Base-by-base conservation (phyloP, 2,329 filamentous ascomycete genomes). In the Fusarium verrucosum region DNA sequence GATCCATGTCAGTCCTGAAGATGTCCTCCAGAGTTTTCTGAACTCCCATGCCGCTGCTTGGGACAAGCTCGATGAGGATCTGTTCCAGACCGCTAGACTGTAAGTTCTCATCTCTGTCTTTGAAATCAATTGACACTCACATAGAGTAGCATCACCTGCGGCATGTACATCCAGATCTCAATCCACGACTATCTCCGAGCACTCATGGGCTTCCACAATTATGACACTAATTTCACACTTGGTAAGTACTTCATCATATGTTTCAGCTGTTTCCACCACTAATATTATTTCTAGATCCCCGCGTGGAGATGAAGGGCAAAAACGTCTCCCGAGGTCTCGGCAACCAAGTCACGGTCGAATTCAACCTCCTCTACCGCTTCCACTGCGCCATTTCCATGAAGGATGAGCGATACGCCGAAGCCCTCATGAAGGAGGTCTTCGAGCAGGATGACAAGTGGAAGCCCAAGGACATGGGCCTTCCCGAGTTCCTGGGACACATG, bases 201-300 rank as follows among this genome's bases (percentile, higher is more conserved):
- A 5, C 76, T 79, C 7, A 70, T 78, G 41, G 76, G 76, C 14
- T 74, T 89, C 56, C 87, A 89, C 70, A 78, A 84, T 3, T 73
- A 68, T 4, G 22, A 88, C 71, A 84, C 82, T 38, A 85, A 83
- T 33, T 89, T 85, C 85, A 86, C 82, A 25, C 77, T 88, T 0
- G 51, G 35, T 37, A 37, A 10, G n/a, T 36, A 10, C 5, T 10
- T 6, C 11, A 11, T n/a, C 11, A 11, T 37, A 7, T 13, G 7
- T 11, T 5, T 37, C 19, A 20, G 4, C 13, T 13, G 4, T 1
- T 13, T 36, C 32, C n/a, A 4, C 4, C 19, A 17, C 50, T 52
- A n/a, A 52, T 9, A 19, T 4, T 2, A 10, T 5, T 19, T 6
- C 26, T 2, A 52, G 50, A 53, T 2, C 50, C 50, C 5, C 50